phyloP scores from a whole-genome alignment of 2,329 filamentous ascomycete species.

The Colletotrichum plurivorum region DNA sequence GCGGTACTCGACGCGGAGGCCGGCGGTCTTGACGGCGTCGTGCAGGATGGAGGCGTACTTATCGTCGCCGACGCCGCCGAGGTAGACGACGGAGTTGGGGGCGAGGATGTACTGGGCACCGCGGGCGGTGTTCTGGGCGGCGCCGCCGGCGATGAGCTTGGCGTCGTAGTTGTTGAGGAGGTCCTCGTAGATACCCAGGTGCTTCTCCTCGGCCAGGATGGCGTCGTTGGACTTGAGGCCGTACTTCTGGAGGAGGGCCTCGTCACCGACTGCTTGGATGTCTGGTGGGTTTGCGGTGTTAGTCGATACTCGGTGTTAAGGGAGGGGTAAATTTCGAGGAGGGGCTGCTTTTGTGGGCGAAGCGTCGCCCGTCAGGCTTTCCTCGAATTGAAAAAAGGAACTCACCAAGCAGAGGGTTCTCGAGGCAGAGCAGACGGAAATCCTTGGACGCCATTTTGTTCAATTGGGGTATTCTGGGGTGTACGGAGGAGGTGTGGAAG shows the following conservation, averaged over 20 bases:
- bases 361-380: conserved; percentile 19
- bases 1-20: conserved; percentile 94
- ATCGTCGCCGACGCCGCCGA: conserved; percentile 95
- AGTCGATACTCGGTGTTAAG: conserved; percentile 30
- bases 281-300: conserved; percentile 64
- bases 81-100: conserved; percentile 89
- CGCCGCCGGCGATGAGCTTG: conserved; percentile 95
- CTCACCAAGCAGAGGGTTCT: conserved; percentile 96
- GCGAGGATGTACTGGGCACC: conserved; percentile 97
- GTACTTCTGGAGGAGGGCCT: conserved; percentile 92
- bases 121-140: conserved; percentile 96
- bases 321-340: conserved; percentile 24
- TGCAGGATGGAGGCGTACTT: conserved; percentile 93
- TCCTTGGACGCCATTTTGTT: conserved; percentile 82
- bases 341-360: conserved; percentile 4
- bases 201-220: conserved; percentile 94
- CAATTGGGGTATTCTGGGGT: conserved; percentile 41
- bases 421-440: conserved; percentile 91
- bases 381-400: conserved; percentile 36
- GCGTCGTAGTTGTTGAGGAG: conserved; percentile 92
- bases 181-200: conserved; percentile 92
- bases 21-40: conserved; percentile 88
- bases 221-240: conserved; percentile 95
- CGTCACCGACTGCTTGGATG: conserved; percentile 89
- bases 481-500: conserved; percentile 36